Evolutionary conservation across 2,329 filamentous ascomycete species (phyloP).

Genomic region (Bipolaris cookei): DNA sequence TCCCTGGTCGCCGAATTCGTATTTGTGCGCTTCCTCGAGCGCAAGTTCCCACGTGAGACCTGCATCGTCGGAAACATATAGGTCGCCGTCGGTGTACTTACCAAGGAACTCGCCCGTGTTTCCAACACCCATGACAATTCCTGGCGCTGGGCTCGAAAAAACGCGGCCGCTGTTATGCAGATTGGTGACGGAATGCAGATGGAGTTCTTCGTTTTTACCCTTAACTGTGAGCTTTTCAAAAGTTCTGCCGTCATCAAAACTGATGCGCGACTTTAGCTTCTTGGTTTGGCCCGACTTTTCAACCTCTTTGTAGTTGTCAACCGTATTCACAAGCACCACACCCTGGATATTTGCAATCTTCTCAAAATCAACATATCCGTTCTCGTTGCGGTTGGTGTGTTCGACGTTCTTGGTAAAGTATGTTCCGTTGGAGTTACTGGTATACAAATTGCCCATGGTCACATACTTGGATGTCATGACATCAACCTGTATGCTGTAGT

Average conservation of each 20-base stretch:
- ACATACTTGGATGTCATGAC: constrained; percentile 74
- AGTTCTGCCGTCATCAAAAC: constrained; percentile 91
- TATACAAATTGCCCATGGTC: constrained; percentile 87
- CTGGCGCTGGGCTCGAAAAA: constrained; percentile 92
- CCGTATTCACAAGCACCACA: constrained; percentile 86
- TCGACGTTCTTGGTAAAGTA: constrained; percentile 93
- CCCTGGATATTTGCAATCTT: constrained; percentile 91
- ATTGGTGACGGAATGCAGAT: constrained; percentile 91
- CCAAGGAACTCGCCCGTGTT: constrained; percentile 81
- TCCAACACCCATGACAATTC: constrained; percentile 90
- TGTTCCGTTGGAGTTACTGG: constrained; percentile 96
- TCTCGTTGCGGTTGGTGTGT: constrained; percentile 82
- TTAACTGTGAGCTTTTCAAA: constrained; percentile 76
- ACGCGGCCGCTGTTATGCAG: constrained; percentile 81
- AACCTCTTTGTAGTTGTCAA: constrained; percentile 83
- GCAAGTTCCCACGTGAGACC: constrained; percentile 82
- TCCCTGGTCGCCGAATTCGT: constrained; percentile 93
- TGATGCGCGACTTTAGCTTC: constrained; percentile 80
- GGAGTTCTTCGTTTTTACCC: constrained; percentile 70
- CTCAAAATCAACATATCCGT: constrained; percentile 89
- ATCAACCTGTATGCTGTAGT: constrained; percentile 97
- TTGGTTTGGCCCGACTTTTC: constrained; percentile 62
- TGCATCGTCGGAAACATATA: constrained; percentile 90
- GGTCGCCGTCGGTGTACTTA: constrained; percentile 73
- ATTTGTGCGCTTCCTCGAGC: constrained; percentile 84